Percentiles rank a stretch among this genome's conserved stretches.
These are phyloP conservation scores for Ambrosia hybrid DNA, from an alignment of 140 eudicot genomes.

Conservation along the genomic window DNA sequence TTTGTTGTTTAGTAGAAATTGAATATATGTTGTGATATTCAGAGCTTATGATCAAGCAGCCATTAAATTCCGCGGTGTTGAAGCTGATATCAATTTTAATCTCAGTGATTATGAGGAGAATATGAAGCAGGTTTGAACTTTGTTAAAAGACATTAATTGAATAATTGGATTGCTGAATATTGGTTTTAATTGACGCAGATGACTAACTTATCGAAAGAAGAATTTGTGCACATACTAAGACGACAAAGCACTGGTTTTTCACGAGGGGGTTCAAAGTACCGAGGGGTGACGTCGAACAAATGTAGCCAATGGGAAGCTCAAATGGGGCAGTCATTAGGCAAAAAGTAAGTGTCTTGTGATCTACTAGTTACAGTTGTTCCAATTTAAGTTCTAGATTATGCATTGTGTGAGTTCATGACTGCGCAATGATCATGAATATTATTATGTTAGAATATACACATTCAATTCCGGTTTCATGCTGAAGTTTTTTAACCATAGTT, in stretches of 20 bases:
- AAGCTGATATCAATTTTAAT: conserved; percentile 62
- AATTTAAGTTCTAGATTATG: neutral
- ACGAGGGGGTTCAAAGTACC: conserved; percentile 75
- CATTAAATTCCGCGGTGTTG: conserved; percentile 58
- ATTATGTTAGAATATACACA: too few relatives aligned
- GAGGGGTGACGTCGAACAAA: conserved; percentile 77
- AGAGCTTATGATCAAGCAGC: conserved; percentile 88
- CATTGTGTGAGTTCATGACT: conserved; percentile 3
- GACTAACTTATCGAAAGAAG: conserved; percentile 69
- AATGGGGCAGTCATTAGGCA: conserved; percentile 84
- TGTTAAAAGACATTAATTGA: neutral
- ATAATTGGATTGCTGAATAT: neutral
- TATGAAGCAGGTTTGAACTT: conserved; percentile 52
- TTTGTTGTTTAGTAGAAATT: neutral
- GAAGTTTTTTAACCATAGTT: conserved; percentile 10
- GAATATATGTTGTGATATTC: conserved; percentile 4
- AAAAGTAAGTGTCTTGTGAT: conserved; percentile 53
- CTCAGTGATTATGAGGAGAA: conserved; percentile 68
- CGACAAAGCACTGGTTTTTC: conserved; percentile 80
- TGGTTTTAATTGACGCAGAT: conserved; percentile 41
- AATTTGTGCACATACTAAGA: conserved; percentile 78
- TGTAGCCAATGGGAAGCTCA: conserved; percentile 95
- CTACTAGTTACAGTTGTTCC: conserved; percentile 7
- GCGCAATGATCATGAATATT: too few relatives aligned
- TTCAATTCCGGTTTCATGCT: too few relatives aligned